phyloP scores from a whole-genome alignment of 2,329 filamentous ascomycete genomes.

The Aspergillus tubingensis region DNA sequence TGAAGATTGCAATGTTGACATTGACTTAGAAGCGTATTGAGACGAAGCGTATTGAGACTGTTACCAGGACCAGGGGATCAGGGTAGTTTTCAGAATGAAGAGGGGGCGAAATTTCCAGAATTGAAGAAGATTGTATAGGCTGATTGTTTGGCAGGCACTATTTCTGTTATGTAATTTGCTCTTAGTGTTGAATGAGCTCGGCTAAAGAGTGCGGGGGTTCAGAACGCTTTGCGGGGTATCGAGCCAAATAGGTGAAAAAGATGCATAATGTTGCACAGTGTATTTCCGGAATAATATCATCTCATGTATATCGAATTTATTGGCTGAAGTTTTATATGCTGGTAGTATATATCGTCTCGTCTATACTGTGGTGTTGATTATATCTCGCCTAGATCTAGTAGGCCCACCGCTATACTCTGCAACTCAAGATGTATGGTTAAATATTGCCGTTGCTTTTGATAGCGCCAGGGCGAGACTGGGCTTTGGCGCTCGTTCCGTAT shows the following conservation, averaged over 20 bases:
- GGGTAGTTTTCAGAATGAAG: no score
- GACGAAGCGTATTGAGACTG: no score
- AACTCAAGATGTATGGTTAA: slow-evolving; percentile 7
- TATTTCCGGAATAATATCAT: background rate
- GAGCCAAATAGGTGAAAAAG: background rate
- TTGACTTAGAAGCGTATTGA: no score
- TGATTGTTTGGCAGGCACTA: no score
- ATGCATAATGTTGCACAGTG: background rate
- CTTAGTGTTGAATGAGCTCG: background rate
- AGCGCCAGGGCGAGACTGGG: slow-evolving; percentile 32
- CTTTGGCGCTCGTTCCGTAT: slow-evolving; percentile 25
- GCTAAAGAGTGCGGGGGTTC: slow-evolving; percentile 3
- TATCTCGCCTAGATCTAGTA: background rate
- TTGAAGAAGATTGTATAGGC: no score
- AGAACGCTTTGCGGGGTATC: background rate
- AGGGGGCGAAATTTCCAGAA: no score
- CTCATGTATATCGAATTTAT: background rate
- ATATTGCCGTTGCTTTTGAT: slow-evolving; percentile 30
- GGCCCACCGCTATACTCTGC: background rate
- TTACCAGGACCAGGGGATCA: no score
- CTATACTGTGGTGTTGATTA: background rate
- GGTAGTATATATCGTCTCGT: background rate
- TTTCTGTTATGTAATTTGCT: no score
- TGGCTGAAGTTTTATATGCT: background rate
- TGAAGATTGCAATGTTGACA: no score